phyloP scores from a whole-genome alignment of 2,329 filamentous ascomycete species.

The Blastomyces silverae region DNA sequence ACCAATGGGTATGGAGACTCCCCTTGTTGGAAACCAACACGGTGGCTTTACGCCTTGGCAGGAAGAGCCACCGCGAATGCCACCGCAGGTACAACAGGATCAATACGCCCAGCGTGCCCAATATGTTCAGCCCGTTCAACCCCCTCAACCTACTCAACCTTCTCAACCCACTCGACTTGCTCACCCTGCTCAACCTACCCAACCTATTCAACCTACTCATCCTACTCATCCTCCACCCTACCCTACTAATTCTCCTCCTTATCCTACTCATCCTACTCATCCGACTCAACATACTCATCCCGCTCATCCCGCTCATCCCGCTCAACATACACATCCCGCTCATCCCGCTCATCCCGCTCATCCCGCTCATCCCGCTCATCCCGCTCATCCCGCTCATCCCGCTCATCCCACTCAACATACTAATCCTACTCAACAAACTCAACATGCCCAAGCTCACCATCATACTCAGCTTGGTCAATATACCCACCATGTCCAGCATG shows the following conservation, averaged over 20 bases:
- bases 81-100: not conserved
- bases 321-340: no score
- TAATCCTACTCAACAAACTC: no score
- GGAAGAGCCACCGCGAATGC: not conserved
- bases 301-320: no score
- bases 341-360: not conserved
- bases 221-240: not conserved
- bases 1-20: not conserved
- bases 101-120: not conserved
- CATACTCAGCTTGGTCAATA: not conserved
- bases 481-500: not conserved
- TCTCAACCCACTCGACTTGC: not conserved
- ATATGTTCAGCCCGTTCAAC: not conserved
- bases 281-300: no score
- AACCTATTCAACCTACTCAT: not conserved
- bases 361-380: not conserved
- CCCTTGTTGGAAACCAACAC: not conserved
- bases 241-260: no score
- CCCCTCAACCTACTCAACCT: not conserved
- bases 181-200: not conserved
- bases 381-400: no score
- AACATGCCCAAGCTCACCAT: not conserved
- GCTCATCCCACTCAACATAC: no score
- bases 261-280: not conserved
- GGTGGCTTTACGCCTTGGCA: not conserved